A percentile compares a stretch with the other conserved stretches of the same genome.
phyloP scores from a whole-genome alignment of 371 early-diverging fungal genomes.

The Mortierella sp. region DNA sequence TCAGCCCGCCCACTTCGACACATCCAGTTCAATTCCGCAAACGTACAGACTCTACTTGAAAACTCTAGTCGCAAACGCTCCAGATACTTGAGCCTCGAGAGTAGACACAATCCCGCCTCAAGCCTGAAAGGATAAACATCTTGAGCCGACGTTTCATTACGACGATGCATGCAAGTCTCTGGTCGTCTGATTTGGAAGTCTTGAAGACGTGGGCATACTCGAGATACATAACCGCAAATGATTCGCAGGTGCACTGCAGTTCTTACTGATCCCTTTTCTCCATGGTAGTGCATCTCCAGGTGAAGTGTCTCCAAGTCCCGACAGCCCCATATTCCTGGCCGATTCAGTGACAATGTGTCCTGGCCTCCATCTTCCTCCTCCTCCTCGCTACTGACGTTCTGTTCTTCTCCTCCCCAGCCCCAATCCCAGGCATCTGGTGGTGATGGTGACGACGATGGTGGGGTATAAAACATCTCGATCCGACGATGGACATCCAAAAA shows the following conservation, averaged over 20 bases:
- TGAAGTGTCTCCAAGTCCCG: neutral
- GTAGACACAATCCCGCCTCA: neutral
- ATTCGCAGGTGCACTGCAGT: neutral
- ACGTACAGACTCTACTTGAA: too few relatives aligned
- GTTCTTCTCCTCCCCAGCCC: too few relatives aligned
- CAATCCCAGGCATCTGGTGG: too few relatives aligned
- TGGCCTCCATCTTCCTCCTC: neutral
- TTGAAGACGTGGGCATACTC: neutral
- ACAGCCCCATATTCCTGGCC: neutral
- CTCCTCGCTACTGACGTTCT: too few relatives aligned
- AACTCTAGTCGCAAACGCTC: neutral
- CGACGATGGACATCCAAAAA: neutral
- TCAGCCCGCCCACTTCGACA: too few relatives aligned
- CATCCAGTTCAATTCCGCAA: too few relatives aligned
- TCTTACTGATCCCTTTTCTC: too few relatives aligned
- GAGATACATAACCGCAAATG: neutral
- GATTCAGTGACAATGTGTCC: neutral
- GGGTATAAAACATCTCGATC: neutral
- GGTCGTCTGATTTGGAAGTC: neutral
- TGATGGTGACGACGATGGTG: neutral
- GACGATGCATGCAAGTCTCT: neutral
- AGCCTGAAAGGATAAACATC: neutral
- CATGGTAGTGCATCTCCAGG: neutral
- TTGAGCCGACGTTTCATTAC: too few relatives aligned
- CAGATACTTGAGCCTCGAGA: neutral